Conservation (phyloP, 768 basidiomycete species). For the Boletellus ananas region DNA sequence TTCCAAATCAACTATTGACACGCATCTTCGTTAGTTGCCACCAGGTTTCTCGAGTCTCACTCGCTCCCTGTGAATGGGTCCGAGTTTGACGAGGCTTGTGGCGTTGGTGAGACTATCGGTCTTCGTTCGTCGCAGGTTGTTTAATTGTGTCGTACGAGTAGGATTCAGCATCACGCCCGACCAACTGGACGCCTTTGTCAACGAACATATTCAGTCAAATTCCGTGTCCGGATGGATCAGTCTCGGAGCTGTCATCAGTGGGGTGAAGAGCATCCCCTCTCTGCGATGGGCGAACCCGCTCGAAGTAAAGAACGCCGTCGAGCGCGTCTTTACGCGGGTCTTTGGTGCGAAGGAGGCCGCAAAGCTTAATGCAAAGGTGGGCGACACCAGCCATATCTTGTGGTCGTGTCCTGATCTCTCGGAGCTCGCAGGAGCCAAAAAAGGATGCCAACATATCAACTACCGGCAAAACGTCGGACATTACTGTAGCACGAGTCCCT, state of each 20-base stretch:
- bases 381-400: conserved; percentile 1
- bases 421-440: conserved; percentile 43
- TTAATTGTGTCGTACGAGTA: conserved; percentile 30
- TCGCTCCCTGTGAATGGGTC: conserved; percentile 57
- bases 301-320: conserved; percentile 79
- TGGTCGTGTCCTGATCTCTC: neutral
- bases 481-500: conserved; percentile 29
- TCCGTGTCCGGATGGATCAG: conserved; percentile 67
- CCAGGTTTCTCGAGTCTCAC: conserved; percentile 67
- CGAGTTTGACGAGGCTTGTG: conserved; percentile 76
- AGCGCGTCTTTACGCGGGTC: conserved; percentile 57
- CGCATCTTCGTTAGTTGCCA: conserved; percentile 38
- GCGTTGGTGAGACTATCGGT: conserved; percentile 65
- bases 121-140: neutral
- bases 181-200: conserved; percentile 55
- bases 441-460: conserved; percentile 33
- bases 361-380: conserved; percentile 66
- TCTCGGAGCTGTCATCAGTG: conserved; percentile 64
- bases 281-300: conserved; percentile 82
- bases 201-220: conserved; percentile 53
- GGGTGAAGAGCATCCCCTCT: conserved; percentile 55
- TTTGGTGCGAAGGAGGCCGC: conserved; percentile 72
- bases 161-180: conserved; percentile 74
- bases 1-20: neutral
- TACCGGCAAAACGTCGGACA: conserved; percentile 5